Percentiles rank a stretch among this genome's conserved stretches.
Conservation (phyloP, 2,329 filamentous ascomycete genomes). For the Colletotrichum sp. region DNA sequence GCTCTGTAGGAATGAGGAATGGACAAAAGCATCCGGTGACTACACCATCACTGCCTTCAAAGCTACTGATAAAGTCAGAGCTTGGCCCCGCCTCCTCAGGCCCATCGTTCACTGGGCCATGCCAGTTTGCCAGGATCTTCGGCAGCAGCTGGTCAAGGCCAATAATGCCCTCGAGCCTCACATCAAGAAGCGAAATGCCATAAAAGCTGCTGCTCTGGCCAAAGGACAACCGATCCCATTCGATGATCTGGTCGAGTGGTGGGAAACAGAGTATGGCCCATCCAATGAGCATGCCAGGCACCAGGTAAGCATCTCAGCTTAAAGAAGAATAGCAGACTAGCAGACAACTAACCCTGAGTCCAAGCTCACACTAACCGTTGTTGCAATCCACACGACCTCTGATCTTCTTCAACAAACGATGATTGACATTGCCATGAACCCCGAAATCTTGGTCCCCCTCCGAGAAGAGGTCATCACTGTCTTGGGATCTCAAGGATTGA, state of each 20-base stretch:
- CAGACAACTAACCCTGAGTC: background rate
- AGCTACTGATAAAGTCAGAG: background rate
- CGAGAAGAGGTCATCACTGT: constrained; percentile 26
- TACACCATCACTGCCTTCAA: background rate
- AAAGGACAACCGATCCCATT: background rate
- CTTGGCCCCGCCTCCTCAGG: constrained; percentile 18
- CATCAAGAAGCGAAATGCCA: constrained; percentile 4
- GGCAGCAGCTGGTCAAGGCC: background rate
- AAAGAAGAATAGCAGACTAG: background rate
- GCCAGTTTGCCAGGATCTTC: constrained; percentile 7
- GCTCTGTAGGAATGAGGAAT: constrained; percentile 19
- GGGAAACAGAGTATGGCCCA: background rate
- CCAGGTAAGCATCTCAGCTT: background rate
- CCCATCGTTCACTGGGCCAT: constrained; percentile 21
- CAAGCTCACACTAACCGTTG: constrained; percentile 23
- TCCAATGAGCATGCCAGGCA: constrained; percentile 32
- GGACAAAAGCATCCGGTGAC: constrained; percentile 8
- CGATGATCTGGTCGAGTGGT: constrained; percentile 26
- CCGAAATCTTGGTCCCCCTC: constrained; percentile 23
- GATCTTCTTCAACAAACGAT: constrained; percentile 24
- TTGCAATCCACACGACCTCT: constrained; percentile 26
- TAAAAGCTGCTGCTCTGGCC: constrained; percentile 1
- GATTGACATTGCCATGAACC: constrained; percentile 23
- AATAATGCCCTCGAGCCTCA: constrained; percentile 9
- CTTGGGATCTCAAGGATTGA: constrained; percentile 20